Evolutionary conservation across 148 eudicot species (phyloP).

Genomic region (Fagopyrum tataricum): DNA sequence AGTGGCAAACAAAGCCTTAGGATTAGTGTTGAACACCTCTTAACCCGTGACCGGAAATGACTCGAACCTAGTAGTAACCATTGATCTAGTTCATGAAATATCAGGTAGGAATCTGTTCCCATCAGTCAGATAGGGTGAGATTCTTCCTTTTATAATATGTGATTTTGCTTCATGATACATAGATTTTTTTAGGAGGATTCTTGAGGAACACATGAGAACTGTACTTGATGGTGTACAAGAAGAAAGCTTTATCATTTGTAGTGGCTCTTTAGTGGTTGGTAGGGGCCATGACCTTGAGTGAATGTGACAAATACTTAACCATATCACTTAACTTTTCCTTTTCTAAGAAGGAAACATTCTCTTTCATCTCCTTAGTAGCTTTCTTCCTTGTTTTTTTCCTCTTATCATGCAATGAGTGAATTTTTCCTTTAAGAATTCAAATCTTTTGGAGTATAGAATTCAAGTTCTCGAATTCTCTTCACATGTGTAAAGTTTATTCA

Average conservation of each 20-base stretch:
- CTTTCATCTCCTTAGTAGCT: neutral
- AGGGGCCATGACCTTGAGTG: conserved; percentile 4
- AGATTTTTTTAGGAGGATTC: conserved; percentile 2
- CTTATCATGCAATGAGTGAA: neutral
- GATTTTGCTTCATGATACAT: conserved; percentile 3
- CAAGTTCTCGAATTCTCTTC: neutral
- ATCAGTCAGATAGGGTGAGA: conserved; percentile 5
- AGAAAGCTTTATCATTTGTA: neutral
- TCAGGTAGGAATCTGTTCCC: conserved; percentile 3
- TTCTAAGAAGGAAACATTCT: conserved; percentile 11
- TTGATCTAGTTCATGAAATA: neutral
- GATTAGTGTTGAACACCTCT: neutral
- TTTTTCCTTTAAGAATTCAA: neutral
- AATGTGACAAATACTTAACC: conserved; percentile 3
- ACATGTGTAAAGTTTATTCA: neutral
- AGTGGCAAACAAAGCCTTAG: neutral
- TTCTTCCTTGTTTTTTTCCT: neutral
- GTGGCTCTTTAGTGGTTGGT: neutral
- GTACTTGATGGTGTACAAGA: conserved; percentile 10
- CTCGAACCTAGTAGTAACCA: neutral
- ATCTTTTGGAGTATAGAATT: neutral
- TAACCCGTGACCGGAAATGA: neutral
- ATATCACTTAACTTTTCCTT: conserved; percentile 3
- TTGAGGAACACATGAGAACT: neutral
- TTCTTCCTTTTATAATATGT: conserved; percentile 5